Evolutionary conservation across 768 basidiomycete species (phyloP), one percentile per base, ranked within the genome.

Genomic region (Dioszegia hungarica): DNA sequence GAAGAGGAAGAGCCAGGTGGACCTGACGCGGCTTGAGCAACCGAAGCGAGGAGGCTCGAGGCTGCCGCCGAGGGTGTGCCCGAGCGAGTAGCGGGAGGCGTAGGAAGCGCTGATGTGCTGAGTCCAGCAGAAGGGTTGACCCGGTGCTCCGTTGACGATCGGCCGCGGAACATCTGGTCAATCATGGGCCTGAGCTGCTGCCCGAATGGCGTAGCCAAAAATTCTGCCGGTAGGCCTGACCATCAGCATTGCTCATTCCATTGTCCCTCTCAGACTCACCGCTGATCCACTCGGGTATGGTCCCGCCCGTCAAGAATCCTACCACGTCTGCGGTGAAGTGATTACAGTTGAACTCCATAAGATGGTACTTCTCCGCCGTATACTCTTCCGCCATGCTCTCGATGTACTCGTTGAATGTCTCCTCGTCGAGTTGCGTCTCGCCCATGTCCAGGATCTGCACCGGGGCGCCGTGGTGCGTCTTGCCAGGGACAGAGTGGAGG

Each of bases 281-380:
- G 77, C 83, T 88, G 61, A 97, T 89, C 76, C 84, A 90, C 2
- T 80, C 62, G 2, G 92, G 92, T 52, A 95, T 88, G 15, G 84
- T 83, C 3, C 81, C 81, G 27, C 91, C 90, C 0, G 89, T 94
- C 45, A 97, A 77, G 70, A 95, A 92, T 2, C 87, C 90, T 31
- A 90, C 78, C 56, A 85, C 85, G 62, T 94, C 90, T 57, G 86
- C 89, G 2, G 90, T 92, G 63, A 97, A 97, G 1, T 89, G 87
- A 74, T 97, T 97, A 76, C 92, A 95, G 67, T 95, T 95, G 63
- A 93, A 93, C 39, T 94, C 90, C 86, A 77, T 63, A 43, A 78
- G 51, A 44, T 78, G 75, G 55, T 78, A 78, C 79, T 90, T 91
- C 69, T 92, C 90, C 2, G 89, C 86, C 2, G 90, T 92, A 70